Conservation (phyloP, 2,329 filamentous ascomycete genomes). For the Ophiostoma sp. region DNA sequence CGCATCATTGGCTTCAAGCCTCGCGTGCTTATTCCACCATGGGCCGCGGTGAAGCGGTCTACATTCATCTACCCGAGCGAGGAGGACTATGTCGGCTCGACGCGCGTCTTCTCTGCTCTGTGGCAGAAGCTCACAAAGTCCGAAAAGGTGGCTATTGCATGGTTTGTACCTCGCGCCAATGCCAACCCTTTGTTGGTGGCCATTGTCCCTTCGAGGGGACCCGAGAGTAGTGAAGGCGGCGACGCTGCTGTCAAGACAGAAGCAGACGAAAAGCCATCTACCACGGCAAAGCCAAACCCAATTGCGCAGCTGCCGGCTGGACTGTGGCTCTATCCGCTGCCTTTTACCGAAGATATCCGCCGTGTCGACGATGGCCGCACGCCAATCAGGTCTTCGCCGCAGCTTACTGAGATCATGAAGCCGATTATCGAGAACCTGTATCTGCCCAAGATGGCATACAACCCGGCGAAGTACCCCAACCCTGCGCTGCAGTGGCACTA, state of each 20-base stretch:
- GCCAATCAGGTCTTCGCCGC: conserved; percentile 56
- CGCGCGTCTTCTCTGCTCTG: conserved; percentile 83
- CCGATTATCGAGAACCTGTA: conserved; percentile 78
- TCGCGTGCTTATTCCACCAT: conserved; percentile 64
- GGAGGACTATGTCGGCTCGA: conserved; percentile 82
- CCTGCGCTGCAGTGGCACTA: conserved; percentile 96
- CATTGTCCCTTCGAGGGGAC: conserved; percentile 61
- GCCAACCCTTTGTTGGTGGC: conserved; percentile 74
- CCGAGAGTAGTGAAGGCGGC: background rate
- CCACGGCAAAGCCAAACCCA: conserved; percentile 55
- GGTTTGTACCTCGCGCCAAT: conserved; percentile 81
- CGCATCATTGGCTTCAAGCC: conserved; percentile 94
- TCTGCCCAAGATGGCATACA: conserved; percentile 77
- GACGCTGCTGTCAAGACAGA: conserved; percentile 37
- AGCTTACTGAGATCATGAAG: conserved; percentile 76
- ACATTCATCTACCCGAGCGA: conserved; percentile 94
- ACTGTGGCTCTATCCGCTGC: conserved; percentile 82
- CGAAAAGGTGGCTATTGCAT: conserved; percentile 78
- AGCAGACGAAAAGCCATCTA: background rate
- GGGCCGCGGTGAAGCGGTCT: conserved; percentile 80
- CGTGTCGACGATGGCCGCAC: conserved; percentile 59
- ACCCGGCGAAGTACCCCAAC: conserved; percentile 84
- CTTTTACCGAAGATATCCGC: conserved; percentile 83
- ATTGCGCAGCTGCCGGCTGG: conserved; percentile 68
- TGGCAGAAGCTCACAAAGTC: conserved; percentile 79